A percentile compares a stretch with the other conserved stretches of the same genome.
Conservation (phyloP, 2,329 filamentous ascomycete species). For the Chaetothyriales sp. region DNA sequence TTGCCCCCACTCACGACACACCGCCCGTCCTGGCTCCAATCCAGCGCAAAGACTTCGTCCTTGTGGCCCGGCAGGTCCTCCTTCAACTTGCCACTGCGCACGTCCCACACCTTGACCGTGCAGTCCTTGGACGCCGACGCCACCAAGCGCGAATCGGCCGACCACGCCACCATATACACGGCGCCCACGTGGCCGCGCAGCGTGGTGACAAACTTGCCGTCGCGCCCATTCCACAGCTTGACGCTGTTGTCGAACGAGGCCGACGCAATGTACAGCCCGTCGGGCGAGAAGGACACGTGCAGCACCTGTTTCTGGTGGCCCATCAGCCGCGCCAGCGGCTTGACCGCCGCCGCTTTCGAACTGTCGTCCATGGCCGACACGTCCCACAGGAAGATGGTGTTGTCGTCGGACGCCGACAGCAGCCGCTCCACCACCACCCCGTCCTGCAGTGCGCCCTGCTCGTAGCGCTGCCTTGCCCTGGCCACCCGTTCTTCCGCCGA, state of each 20-base stretch:
- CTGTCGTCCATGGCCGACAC: constrained; percentile 36
- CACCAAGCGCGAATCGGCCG: constrained; percentile 75
- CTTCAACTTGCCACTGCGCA: constrained; percentile 67
- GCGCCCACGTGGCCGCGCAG: constrained; percentile 80
- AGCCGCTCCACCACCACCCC: constrained; percentile 69
- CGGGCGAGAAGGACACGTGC: constrained; percentile 85
- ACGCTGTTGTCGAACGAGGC: constrained; percentile 89
- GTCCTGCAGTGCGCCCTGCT: constrained; percentile 65
- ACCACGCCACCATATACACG: constrained; percentile 87
- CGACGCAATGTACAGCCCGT: constrained; percentile 75
- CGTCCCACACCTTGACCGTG: constrained; percentile 89
- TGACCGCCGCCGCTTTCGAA: constrained; percentile 48
- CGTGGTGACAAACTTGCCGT: constrained; percentile 73
- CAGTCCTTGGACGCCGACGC: constrained; percentile 85
- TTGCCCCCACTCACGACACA: constrained; percentile 84
- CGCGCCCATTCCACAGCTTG: constrained; percentile 75
- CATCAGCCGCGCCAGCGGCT: constrained; percentile 75
- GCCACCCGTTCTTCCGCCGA: constrained; percentile 56
- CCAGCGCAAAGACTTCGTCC: constrained; percentile 86
- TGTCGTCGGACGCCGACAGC: constrained; percentile 86
- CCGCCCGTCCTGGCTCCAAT: constrained; percentile 86
- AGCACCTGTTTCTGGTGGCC: constrained; percentile 97
- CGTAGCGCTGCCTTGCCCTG: constrained; percentile 70
- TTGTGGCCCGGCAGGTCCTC: constrained; percentile 77
- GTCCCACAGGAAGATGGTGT: constrained; percentile 93